Evolutionary conservation across 2,329 filamentous ascomycete species (phyloP).

Genomic region (Colletotrichum echinochloae): DNA sequence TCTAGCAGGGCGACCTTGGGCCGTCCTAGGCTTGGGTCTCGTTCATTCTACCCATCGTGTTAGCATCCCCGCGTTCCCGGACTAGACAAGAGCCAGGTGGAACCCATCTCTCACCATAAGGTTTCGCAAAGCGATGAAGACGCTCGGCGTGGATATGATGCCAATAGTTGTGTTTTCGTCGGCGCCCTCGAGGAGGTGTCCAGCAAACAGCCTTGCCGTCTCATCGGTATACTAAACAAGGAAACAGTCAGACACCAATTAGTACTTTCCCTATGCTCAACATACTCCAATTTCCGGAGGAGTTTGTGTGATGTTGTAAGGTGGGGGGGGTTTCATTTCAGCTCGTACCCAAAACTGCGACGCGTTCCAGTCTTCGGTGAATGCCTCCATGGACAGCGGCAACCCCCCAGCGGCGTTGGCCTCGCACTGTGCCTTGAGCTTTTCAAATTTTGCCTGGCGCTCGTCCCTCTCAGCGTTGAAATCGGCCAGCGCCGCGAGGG

Average conservation of each 20-base stretch:
- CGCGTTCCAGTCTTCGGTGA: slow-evolving; percentile 85
- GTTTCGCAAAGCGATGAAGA: slow-evolving; percentile 82
- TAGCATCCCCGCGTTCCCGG: not conserved
- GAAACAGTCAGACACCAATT: not conserved
- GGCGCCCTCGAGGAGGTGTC: slow-evolving; percentile 72
- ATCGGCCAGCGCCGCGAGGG: slow-evolving; percentile 76
- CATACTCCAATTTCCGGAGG: not conserved
- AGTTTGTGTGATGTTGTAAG: not conserved
- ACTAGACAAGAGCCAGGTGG: not conserved
- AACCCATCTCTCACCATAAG: slow-evolving; percentile 62
- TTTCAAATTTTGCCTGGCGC: slow-evolving; percentile 74
- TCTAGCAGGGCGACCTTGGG: slow-evolving; percentile 77
- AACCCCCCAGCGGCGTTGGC: slow-evolving; percentile 47
- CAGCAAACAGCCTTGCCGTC: slow-evolving; percentile 73
- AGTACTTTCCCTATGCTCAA: not conserved
- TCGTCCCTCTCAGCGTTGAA: slow-evolving; percentile 81
- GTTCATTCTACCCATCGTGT: slow-evolving; percentile 17
- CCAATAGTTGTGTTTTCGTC: slow-evolving; percentile 70
- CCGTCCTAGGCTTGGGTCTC: slow-evolving; percentile 49
- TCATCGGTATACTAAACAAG: slow-evolving; percentile 74
- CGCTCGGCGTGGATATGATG: slow-evolving; percentile 80
- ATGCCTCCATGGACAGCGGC: slow-evolving; percentile 70
- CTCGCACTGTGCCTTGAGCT: slow-evolving; percentile 72
- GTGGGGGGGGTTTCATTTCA: not conserved
- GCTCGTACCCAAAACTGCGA: slow-evolving; percentile 82